Evolutionary conservation across 805 yeast genomes (phyloP), one percentile per base, ranked within the genome.

Genomic region (Zygosaccharomyces bisporus): DNA sequence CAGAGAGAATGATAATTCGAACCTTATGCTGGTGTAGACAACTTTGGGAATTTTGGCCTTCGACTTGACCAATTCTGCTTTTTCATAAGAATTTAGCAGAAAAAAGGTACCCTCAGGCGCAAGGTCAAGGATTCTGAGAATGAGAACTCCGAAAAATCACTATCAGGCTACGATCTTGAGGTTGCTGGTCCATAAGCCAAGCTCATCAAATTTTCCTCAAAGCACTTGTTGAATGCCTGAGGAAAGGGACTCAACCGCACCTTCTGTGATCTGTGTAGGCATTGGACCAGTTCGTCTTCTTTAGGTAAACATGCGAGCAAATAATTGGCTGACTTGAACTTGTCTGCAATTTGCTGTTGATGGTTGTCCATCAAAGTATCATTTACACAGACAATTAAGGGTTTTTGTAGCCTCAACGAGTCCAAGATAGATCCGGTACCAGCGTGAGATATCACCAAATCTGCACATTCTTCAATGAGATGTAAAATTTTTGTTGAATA

Each of bases 401-500:
- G 77, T 57, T 78, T 81, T 1, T 64, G 43, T 12, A 64, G 45
- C 17, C 93, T 71, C 29, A 88, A 63, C 0, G 86, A 74, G 56
- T 91, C 99, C 20, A 93, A 63, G 6, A 91, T 85, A 0, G 96
- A 86, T 2, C 99, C 99, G 0, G 98, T 87, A 1, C 85, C 84
- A 12, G 95, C 97, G 61, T 93, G 98, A 0, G 96, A 81, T 9
- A 93, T 74, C 8, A 91, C 86, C 34, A 87, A 53, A 40, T 79
- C 79, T 1, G 81, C 70, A 1, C 57, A 30, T 0, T 53, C 37
- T 2, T 34, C 21, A 2, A 87, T 76, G 45, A 72, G 70, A 0
- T 63, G 55, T 2, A 54, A 57, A 19, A 78, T 67, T 30, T 72
- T 61, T 3, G 66, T 55, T 7, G 76, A 72, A 53, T 77, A 76